A percentile compares a stretch with the other conserved stretches of the same genome.
Evolutionary conservation across 257 asterid species (phyloP).

Genomic region (Capsicum pubescens): DNA sequence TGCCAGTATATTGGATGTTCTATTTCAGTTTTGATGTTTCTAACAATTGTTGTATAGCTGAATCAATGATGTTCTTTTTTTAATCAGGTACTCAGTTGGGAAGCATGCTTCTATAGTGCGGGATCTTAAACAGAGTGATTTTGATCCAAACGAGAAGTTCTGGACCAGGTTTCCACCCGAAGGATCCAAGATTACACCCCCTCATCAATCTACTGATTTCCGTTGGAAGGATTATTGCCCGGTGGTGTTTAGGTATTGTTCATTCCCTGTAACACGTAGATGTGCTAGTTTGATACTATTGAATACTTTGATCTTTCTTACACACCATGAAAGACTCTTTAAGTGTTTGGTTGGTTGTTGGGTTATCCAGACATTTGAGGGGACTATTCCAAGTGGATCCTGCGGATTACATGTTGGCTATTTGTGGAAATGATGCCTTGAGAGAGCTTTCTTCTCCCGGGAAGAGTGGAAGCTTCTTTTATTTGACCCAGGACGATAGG

Average conservation of each 20-base stretch:
- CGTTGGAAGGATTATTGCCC: conserved; percentile 87
- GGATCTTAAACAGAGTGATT: conserved; percentile 58
- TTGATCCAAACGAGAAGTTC: conserved; percentile 70
- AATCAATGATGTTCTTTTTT: background rate
- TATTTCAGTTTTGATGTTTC: background rate
- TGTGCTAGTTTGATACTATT: background rate
- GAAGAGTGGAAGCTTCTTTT: conserved; percentile 96
- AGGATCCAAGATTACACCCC: conserved; percentile 73
- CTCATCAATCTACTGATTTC: conserved; percentile 68
- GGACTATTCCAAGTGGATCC: conserved; percentile 93
- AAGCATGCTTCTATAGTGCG: conserved; percentile 55
- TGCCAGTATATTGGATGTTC: conserved; percentile 17
- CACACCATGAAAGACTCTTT: conserved; percentile 2
- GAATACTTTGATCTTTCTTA: background rate
- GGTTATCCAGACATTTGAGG: conserved; percentile 70
- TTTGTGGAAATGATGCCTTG: conserved; percentile 91
- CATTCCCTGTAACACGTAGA: background rate
- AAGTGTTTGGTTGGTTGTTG: conserved; percentile 32
- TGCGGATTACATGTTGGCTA: conserved; percentile 95
- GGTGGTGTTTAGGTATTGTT: conserved; percentile 68
- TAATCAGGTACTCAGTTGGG: conserved; percentile 62
- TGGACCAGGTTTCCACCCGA: conserved; percentile 67
- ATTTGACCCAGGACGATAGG: conserved; percentile 93
- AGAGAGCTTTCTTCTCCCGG: conserved; percentile 99
- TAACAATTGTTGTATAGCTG: background rate